Base-by-base conservation (phyloP, 345 rosid species). In the Raphanus raphanistrum region DNA sequence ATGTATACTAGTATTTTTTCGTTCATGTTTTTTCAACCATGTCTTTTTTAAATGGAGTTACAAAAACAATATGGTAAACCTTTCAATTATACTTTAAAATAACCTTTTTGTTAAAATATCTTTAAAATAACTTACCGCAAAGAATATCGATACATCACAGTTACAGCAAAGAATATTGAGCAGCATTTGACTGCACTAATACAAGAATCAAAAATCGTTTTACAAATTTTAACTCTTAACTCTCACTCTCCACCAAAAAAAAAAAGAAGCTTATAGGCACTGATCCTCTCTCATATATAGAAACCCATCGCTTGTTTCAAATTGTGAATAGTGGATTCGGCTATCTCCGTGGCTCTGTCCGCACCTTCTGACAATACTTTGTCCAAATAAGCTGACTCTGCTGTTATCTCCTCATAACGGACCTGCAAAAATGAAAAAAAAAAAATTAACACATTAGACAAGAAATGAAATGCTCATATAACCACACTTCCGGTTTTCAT, bases 221-320 rank as follows among this genome's bases (percentile, higher is more conserved):
- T 21, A 7, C 21, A 45, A 13, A 13, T 12, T 45, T 45, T 43
- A 43, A 43, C n/a, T 43, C 50, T 43, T 3, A 43, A 0, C 50
- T 10, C 50, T 10, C 11, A 11, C 50, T 38, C 11, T 38, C 43
- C 43, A 38, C 43, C 13, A 13, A 11, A 4, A 35, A 41, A 35
- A 11, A 43, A 43, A 43, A 36, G 41, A 32, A 32, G 38, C 8
- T 10, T 8, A 8, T 28, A 15, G 55, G 16, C 52, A 50, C 21
- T n/a, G 55, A n/a, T 6, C 55, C 21, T 21, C 0, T 9, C 38
- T 62, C 33, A 58, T 59, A 60, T 12, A 60, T 60, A 45, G 75
- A 90, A 88, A 75, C 98, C 94, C 97, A 91, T 93, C 21, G 97
- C 96, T 71, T 91, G 96, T 74, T 79, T 74, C 65, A 91, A 81